These are phyloP conservation scores for Alternaria atra DNA, from an alignment of 2,329 filamentous ascomycete species.

Conservation along the genomic window DNA sequence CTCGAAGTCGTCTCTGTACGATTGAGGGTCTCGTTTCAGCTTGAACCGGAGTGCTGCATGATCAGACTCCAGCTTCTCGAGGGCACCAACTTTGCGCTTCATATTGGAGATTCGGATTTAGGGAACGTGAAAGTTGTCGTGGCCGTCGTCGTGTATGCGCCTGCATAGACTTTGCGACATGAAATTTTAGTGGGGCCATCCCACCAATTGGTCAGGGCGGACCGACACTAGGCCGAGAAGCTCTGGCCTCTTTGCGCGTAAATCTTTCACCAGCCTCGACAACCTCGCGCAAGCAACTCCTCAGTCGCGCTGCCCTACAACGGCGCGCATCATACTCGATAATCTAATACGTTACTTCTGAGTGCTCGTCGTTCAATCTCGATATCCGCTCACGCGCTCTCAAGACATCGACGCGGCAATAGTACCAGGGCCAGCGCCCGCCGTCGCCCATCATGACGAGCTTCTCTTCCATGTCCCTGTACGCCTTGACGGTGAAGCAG, in stretches of 20 bases:
- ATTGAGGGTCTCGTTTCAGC: conserved; percentile 72
- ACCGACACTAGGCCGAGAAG: conserved; percentile 23
- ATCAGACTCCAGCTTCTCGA: conserved; percentile 89
- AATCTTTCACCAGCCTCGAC: conserved; percentile 17
- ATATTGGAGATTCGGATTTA: conserved; percentile 50
- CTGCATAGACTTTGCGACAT: conserved; percentile 23
- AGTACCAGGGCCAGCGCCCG: conserved; percentile 44
- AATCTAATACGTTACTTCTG: background rate
- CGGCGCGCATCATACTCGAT: conserved; percentile 8
- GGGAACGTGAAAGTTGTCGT: background rate
- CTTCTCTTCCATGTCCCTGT: conserved; percentile 98
- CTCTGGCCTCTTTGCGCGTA: conserved; percentile 20
- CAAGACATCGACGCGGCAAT: conserved; percentile 23
- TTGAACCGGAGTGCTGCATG: conserved; percentile 86
- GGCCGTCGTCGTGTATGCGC: conserved; percentile 5
- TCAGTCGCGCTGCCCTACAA: conserved; percentile 10
- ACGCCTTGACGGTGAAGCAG: conserved; percentile 93
- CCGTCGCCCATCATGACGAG: conserved; percentile 78
- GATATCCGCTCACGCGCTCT: conserved; percentile 3
- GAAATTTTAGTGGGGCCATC: conserved; percentile 28
- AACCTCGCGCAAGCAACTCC: conserved; percentile 3
- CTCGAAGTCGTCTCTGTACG: conserved; percentile 81
- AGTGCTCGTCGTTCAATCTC: background rate
- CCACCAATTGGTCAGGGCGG: conserved; percentile 21
- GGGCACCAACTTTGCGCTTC: conserved; percentile 87